Conservation (phyloP, 768 basidiomycete species). For the Pleurotus salmoneostramineus region DNA sequence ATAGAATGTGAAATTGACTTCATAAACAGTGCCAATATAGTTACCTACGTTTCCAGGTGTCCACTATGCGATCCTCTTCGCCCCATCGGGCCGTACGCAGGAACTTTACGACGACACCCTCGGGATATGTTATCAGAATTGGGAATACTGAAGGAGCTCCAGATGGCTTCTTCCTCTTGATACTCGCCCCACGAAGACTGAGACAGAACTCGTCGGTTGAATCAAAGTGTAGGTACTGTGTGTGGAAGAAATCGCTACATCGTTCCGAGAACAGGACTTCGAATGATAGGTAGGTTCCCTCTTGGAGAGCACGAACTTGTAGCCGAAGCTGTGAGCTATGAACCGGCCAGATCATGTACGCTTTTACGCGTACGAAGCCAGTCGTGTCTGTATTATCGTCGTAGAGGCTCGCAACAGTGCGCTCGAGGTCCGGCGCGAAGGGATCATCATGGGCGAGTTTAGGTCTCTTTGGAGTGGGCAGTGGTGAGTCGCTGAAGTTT, state of each 20-base stretch:
- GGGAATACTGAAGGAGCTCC: conserved; percentile 27
- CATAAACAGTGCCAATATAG: not conserved
- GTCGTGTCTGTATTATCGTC: conserved; percentile 22
- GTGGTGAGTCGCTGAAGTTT: conserved; percentile 1
- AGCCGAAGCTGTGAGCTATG: conserved; percentile 8
- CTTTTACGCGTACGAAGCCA: conserved; percentile 36
- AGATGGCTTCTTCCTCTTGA: conserved; percentile 25
- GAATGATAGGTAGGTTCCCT: conserved; percentile 22
- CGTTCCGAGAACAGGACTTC: conserved; percentile 33
- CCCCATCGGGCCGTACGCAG: conserved; percentile 17
- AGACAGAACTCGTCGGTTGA: conserved; percentile 40
- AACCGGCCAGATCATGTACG: conserved; percentile 42
- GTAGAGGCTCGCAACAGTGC: conserved; percentile 27
- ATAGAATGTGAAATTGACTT: too few relatives aligned
- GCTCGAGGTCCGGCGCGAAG: conserved; percentile 22
- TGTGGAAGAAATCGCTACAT: conserved; percentile 24
- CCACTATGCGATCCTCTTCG: conserved; percentile 15
- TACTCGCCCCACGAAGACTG: conserved; percentile 38
- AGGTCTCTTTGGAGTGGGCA: conserved; percentile 12
- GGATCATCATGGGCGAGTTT: conserved; percentile 9
- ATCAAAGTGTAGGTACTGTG: conserved; percentile 29
- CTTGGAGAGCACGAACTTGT: not conserved
- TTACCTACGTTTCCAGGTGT: conserved; percentile 25
- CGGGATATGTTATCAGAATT: conserved; percentile 34
- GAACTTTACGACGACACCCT: conserved; percentile 40